Base-by-base conservation (phyloP, 2,329 filamentous ascomycete species). In the Verticillium tricorpus region DNA sequence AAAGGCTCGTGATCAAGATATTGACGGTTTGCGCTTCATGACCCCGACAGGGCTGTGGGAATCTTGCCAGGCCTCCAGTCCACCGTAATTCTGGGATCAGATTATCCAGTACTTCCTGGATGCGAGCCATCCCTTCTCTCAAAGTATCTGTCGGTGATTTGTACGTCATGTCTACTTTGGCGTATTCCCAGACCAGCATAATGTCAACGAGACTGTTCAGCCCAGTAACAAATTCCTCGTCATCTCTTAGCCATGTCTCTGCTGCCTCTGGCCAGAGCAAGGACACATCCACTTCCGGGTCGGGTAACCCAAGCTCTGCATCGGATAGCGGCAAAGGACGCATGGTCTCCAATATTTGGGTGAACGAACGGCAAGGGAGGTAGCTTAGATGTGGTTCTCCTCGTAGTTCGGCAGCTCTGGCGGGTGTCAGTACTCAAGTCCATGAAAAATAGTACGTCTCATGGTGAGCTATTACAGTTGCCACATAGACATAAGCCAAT, bases 1-100 rank as follows among this genome's bases (percentile, higher is more conserved):
- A 69, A 7, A 77, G 68, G 56, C 73, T 74, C 28, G 75, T 76
- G 39, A 77, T 69, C 56, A 75, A 72, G 5, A 77, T 62, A 60
- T 76, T 76, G 15, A 71, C 75, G 6, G 72, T 72, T 22, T 77
- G 75, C 6, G 70, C 73, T 40, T 76, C 72, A 57, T 76, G 75
- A 3, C 74, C 72, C 67, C 0, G 73, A 74, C 2, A 69, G 67
- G 15, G 61, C 60, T 0, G 67, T 52, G 0, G 71, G 70, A 28
- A 58, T 1, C 73, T 69, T 0, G 74, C 73, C 1, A 76, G 58
- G 0, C 74, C 73, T 3, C 74, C 74, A 0, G 73, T 67, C 75
- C 75, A 77, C 5, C 73, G 68, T 1, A 77, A 63, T 37, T 74
- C 70, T 0, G 73, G 70, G 0, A 72, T 72, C 1, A 77, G 70